These are phyloP conservation scores for Stephania cephalantha DNA, from an alignment of 164 flowering plant genomes.

Conservation along the genomic window DNA sequence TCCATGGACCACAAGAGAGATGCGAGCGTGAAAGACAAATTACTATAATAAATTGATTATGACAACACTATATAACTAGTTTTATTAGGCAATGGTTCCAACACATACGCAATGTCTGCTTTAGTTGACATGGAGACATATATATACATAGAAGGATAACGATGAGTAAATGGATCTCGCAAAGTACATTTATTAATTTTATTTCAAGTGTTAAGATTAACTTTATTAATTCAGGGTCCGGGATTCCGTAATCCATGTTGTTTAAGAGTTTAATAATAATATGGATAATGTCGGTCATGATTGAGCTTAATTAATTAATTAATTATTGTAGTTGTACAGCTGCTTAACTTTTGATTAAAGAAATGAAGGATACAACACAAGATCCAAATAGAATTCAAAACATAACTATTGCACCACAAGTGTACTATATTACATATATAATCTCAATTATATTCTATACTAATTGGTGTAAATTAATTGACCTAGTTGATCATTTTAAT, in stretches of 20 bases:
- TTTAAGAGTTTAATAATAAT: slow-evolving; percentile 2
- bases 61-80: background rate
- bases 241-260: slow-evolving; percentile 7
- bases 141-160: background rate
- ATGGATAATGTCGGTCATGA: slow-evolving; percentile 11
- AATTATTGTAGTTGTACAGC: slow-evolving; percentile 1
- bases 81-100: background rate
- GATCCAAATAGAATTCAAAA: background rate
- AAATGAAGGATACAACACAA: background rate
- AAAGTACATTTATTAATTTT: background rate
- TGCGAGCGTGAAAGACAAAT: background rate
- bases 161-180: background rate
- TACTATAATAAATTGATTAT: background rate
- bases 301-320: background rate
- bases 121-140: background rate
- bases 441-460: too few species aligned
- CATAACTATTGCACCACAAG: background rate
- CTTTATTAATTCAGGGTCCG: background rate
- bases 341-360: slow-evolving; percentile 1
- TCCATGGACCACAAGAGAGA: too few species aligned
- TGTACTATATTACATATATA: background rate
- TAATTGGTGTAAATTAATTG: too few species aligned
- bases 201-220: background rate
- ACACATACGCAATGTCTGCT: background rate
- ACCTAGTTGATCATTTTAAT: too few species aligned